A percentile compares a stretch with the other conserved stretches of the same genome.
phyloP scores from a whole-genome alignment of 768 basidiomycete species.

The Coprinellus aureogranulatus region DNA sequence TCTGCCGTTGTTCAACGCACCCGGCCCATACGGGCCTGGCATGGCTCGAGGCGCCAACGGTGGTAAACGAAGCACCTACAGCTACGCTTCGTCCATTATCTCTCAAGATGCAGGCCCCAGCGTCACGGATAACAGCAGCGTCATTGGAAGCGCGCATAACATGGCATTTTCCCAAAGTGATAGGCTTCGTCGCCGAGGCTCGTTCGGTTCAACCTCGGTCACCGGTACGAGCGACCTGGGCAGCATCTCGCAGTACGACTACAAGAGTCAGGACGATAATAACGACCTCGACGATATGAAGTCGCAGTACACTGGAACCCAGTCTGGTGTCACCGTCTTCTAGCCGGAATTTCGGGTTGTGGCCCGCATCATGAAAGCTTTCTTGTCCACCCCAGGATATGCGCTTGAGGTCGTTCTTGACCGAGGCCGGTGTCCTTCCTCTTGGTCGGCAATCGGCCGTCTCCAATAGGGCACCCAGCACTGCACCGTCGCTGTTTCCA shows the following conservation, averaged over 20 bases:
- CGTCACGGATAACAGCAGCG: constrained; percentile 58
- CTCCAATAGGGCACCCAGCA: too few relatives aligned
- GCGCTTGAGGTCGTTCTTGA: not conserved
- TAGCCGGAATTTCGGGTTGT: constrained; percentile 30
- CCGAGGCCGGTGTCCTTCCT: too few relatives aligned
- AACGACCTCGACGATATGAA: constrained; percentile 84
- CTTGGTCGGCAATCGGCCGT: not conserved
- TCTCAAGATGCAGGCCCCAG: constrained; percentile 84
- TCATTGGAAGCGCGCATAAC: constrained; percentile 54
- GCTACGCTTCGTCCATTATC: constrained; percentile 89
- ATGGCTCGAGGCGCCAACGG: constrained; percentile 62
- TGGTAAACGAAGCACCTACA: constrained; percentile 73
- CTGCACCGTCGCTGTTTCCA: too few relatives aligned
- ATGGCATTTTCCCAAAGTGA: constrained; percentile 92
- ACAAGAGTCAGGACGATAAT: constrained; percentile 87
- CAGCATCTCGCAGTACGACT: constrained; percentile 73
- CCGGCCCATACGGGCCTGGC: constrained; percentile 68
- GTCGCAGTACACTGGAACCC: constrained; percentile 83
- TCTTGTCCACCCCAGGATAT: not conserved
- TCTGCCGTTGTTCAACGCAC: constrained; percentile 75
- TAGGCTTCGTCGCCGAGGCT: constrained; percentile 72
- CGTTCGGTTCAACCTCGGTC: constrained; percentile 67
- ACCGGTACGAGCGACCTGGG: constrained; percentile 77
- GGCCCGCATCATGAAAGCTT: not conserved
- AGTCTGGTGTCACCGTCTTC: constrained; percentile 83